phyloP scores from a whole-genome alignment of 371 early-diverging fungal genomes.

The Parasitella parasitica region DNA sequence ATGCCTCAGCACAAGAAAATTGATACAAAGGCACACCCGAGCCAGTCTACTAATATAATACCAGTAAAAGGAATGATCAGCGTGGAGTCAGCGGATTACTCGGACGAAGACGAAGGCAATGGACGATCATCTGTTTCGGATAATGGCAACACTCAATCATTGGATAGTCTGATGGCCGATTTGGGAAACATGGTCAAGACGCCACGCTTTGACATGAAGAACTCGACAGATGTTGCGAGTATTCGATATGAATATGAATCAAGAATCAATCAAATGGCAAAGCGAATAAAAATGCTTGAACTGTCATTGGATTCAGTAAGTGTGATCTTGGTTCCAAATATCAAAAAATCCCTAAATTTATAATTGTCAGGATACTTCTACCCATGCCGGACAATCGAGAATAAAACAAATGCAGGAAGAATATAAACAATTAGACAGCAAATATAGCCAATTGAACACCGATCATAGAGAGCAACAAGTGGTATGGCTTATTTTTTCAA shows the following conservation, averaged over 20 bases:
- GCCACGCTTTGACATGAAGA: neutral
- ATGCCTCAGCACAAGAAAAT: slow-evolving; percentile 29
- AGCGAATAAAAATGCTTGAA: slow-evolving; percentile 48
- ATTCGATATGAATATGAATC: slow-evolving; percentile 61
- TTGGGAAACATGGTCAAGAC: slow-evolving; percentile 69
- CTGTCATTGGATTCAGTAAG: slow-evolving; percentile 26
- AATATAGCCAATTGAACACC: slow-evolving; percentile 60
- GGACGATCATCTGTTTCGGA: slow-evolving; percentile 3
- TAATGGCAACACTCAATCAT: slow-evolving; percentile 9
- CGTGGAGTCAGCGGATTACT: slow-evolving; percentile 33
- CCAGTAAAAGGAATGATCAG: slow-evolving; percentile 52
- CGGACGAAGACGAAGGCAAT: slow-evolving; percentile 23
- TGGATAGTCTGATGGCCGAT: slow-evolving; percentile 85
- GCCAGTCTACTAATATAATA: slow-evolving; percentile 48
- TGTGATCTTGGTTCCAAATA: neutral
- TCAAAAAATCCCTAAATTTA: neutral
- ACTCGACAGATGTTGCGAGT: neutral
- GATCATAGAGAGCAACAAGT: slow-evolving; percentile 74
- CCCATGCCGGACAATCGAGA: neutral
- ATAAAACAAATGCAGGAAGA: slow-evolving; percentile 38
- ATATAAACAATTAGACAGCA: slow-evolving; percentile 46
- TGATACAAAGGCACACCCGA: slow-evolving; percentile 29
- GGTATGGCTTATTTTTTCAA: slow-evolving; percentile 37
- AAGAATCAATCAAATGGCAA: slow-evolving; percentile 48
- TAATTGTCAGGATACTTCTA: neutral